Conservation (phyloP, 2,329 filamentous ascomycete species). For the Incumbomyces lentus region DNA sequence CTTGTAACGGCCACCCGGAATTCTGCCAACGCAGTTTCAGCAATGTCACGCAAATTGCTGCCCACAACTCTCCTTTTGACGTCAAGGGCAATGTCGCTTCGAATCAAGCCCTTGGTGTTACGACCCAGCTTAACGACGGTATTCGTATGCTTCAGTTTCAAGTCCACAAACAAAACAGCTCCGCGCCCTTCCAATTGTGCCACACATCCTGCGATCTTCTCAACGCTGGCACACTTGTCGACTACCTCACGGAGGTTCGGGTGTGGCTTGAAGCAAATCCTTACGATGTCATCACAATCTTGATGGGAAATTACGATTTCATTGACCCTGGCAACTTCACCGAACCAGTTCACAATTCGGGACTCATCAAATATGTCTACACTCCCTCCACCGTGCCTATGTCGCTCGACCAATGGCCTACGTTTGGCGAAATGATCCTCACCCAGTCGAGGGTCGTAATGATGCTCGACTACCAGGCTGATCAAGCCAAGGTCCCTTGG, state of each 20-base stretch:
- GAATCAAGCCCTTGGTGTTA: slow-evolving; percentile 62
- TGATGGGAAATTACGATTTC: slow-evolving; percentile 76
- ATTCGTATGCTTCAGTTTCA: slow-evolving; percentile 51
- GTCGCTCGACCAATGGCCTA: slow-evolving; percentile 69
- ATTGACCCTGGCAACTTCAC: slow-evolving; percentile 55
- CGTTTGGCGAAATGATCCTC: slow-evolving; percentile 65
- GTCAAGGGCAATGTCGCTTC: slow-evolving; percentile 59
- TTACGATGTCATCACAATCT: slow-evolving; percentile 77
- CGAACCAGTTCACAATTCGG: slow-evolving; percentile 58
- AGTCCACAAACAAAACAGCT: slow-evolving; percentile 45
- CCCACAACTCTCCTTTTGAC: slow-evolving; percentile 75
- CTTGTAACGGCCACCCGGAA: slow-evolving; percentile 70
- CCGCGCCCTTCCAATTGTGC: slow-evolving; percentile 57
- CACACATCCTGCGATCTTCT: slow-evolving; percentile 75
- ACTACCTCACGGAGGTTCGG: slow-evolving; percentile 59
- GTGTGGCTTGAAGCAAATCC: slow-evolving; percentile 67
- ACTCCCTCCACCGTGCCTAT: slow-evolving; percentile 61
- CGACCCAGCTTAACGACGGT: slow-evolving; percentile 66
- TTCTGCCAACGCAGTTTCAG: slow-evolving; percentile 67
- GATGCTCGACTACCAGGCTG: slow-evolving; percentile 76
- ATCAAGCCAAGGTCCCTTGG: slow-evolving; percentile 70
- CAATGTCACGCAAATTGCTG: slow-evolving; percentile 68
- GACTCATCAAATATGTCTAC: slow-evolving; percentile 64
- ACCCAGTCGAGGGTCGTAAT: slow-evolving; percentile 60
- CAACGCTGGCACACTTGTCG: slow-evolving; percentile 65